Evolutionary conservation across 257 asterid species (phyloP).

Genomic region (Solanum okadae): DNA sequence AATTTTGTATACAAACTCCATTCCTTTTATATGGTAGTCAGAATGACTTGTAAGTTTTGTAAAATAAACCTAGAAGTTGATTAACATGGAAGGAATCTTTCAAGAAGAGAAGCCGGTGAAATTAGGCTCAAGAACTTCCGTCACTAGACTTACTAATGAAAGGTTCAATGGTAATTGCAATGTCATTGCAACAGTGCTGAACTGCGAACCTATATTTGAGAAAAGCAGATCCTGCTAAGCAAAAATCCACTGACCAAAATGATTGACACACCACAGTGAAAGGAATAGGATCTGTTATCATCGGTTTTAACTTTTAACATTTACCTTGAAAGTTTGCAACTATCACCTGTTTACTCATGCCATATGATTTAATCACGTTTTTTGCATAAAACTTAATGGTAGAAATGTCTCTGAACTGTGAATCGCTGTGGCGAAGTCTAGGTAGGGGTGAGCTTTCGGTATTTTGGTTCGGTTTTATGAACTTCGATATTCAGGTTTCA

Average conservation of each 20-base stretch:
- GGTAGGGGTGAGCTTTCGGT: not conserved
- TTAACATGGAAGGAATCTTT: not conserved
- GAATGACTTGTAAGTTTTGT: not conserved
- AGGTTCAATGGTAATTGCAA: not conserved
- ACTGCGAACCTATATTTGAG: not conserved
- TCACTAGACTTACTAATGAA: not conserved
- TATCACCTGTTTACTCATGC: not conserved
- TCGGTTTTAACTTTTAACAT: no score
- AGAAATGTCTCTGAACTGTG: not conserved
- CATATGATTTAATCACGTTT: not conserved
- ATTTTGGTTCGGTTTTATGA: not conserved
- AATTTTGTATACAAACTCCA: not conserved
- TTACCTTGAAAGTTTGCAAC: not conserved
- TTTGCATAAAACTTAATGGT: not conserved
- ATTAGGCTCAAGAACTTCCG: not conserved
- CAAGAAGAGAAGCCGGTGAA: not conserved
- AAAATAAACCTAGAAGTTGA: not conserved
- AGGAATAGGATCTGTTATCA: no score
- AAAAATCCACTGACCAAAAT: no score
- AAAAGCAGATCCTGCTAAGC: not conserved
- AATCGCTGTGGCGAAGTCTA: not conserved
- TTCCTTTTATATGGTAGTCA: not conserved
- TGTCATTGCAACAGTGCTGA: not conserved
- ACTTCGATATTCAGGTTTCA: not conserved
- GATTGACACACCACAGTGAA: no score